phyloP scores from a whole-genome alignment of 1,139 yeast genomes.

The Candida albicans region DNA sequence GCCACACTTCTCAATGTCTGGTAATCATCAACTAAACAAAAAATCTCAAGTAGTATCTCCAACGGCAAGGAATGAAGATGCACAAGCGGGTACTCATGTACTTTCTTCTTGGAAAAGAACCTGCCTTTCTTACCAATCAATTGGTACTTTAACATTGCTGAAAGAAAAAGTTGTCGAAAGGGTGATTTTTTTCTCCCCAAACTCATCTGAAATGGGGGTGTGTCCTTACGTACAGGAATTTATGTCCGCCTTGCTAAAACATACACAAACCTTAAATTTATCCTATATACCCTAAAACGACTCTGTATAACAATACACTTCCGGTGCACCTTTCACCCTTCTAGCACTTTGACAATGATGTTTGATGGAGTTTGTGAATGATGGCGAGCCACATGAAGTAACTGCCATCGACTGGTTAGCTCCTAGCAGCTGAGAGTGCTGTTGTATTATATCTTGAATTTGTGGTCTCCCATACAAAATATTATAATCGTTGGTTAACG shows the following conservation, averaged over 20 bases:
- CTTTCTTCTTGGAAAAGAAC: constrained; percentile 3
- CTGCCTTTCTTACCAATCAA: constrained; percentile 35
- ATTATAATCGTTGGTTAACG: constrained; percentile 6
- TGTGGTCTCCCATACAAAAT: constrained; percentile 15
- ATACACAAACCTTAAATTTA: too few species aligned
- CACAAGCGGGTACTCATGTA: constrained; percentile 22
- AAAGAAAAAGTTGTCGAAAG: background rate
- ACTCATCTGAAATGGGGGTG: too few species aligned
- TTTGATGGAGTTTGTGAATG: constrained; percentile 27
- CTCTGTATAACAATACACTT: constrained; percentile 38
- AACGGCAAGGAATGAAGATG: constrained; percentile 44
- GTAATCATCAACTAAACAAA: constrained; percentile 21
- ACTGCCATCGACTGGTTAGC: constrained; percentile 32
- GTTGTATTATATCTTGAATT: constrained; percentile 9
- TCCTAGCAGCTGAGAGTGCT: constrained; percentile 2
- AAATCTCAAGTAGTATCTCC: constrained; percentile 39
- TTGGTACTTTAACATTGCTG: constrained; percentile 31
- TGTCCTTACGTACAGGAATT: too few species aligned
- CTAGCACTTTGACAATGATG: constrained; percentile 29
- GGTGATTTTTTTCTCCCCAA: too few species aligned
- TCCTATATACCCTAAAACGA: constrained; percentile 18
- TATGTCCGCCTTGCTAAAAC: too few species aligned
- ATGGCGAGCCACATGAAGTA: constrained; percentile 38
- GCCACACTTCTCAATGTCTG: constrained; percentile 27
- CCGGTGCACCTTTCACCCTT: constrained; percentile 28